Base-by-base conservation (phyloP, 495 filamentous ascomycete genomes). In the Podospora sp. region DNA sequence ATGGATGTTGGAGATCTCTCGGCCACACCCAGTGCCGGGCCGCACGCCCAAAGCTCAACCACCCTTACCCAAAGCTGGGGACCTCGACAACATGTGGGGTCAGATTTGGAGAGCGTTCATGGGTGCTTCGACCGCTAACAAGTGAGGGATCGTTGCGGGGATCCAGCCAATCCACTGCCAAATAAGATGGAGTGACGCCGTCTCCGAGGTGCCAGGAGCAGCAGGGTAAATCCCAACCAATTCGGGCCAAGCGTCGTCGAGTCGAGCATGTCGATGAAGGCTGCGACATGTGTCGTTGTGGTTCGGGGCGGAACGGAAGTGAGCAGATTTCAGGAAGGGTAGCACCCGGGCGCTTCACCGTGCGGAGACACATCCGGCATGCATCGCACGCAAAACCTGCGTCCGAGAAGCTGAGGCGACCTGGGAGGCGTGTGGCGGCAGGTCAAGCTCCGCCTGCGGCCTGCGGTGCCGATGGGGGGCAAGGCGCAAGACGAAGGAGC, bases 51-150 rank as follows among this genome's bases (percentile, higher is more conserved):
- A 40, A 35, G 62, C 27, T 65, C 65, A 51, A 62, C 36, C 24
- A 26, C 26, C 67, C 63, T 51, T 26, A 56, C 60, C 21, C 35
- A 21, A 6, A 50, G 62, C 29, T 71, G 71, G 71, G 71, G 69
- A 11, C 11, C 11, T 69, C 65, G 52, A 29, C 67, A 66, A 60
- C 40, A 61, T 64, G 72, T 67, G 72, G 72, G 67, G 72, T 69
- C 61, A 26, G 50, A 69, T 24, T 73, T 71, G 71, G 71, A 69
- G 71, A 67, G 6, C 9, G 52, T 59, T 52, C 26, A 40, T 60
- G 63, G 66, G 36, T n/a, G 21, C 26, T 11, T 21, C 18, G 26
- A 26, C 57, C 57, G 18, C 57, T 40, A 36, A 36, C 55, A 46
- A 46, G 4, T 46, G 40, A 46, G 40, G 40, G 70, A 67, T 63